Conservation (phyloP, 2,329 filamentous ascomycete genomes). For the Calcarisporium arbuscula region DNA sequence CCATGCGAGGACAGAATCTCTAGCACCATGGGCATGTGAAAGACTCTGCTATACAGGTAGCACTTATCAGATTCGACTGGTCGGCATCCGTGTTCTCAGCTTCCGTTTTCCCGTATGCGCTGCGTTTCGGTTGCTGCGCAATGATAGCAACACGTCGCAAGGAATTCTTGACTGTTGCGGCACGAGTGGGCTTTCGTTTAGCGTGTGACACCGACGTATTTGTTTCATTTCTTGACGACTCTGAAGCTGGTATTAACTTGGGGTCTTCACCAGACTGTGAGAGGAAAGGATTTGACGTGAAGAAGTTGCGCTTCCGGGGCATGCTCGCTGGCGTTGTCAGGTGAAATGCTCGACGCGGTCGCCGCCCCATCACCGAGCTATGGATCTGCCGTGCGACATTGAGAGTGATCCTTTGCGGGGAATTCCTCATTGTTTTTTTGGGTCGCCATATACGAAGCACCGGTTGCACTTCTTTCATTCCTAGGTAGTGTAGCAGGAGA, state of each 20-base stretch:
- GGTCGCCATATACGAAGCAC: constrained; percentile 18
- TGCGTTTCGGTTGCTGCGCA: constrained; percentile 56
- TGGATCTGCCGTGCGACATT: constrained; percentile 23
- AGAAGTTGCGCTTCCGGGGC: constrained; percentile 57
- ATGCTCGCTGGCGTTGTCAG: constrained; percentile 33
- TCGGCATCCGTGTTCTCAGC: constrained; percentile 22
- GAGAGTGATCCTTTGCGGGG: constrained; percentile 25
- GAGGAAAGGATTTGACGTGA: constrained; percentile 57
- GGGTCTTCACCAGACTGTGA: constrained; percentile 29
- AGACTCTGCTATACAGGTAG: constrained; percentile 58
- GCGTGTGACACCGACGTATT: constrained; percentile 12
- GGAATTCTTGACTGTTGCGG: constrained; percentile 58
- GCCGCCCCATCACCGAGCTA: constrained; percentile 17
- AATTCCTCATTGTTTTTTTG: constrained; percentile 24
- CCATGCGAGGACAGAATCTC: constrained; percentile 52
- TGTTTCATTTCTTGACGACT: constrained; percentile 13
- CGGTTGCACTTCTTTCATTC: too few species aligned
- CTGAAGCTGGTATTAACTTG: constrained; percentile 13
- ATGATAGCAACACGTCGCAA: constrained; percentile 80
- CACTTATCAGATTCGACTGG: constrained; percentile 43
- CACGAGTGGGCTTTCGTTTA: constrained; percentile 42
- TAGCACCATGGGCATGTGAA: constrained; percentile 56
- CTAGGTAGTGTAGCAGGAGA: too few species aligned
- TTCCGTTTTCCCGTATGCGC: constrained; percentile 24
- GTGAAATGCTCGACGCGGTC: constrained; percentile 36